Base-by-base conservation (phyloP, 2,329 filamentous ascomycete genomes). In the Claviceps pusilla region DNA sequence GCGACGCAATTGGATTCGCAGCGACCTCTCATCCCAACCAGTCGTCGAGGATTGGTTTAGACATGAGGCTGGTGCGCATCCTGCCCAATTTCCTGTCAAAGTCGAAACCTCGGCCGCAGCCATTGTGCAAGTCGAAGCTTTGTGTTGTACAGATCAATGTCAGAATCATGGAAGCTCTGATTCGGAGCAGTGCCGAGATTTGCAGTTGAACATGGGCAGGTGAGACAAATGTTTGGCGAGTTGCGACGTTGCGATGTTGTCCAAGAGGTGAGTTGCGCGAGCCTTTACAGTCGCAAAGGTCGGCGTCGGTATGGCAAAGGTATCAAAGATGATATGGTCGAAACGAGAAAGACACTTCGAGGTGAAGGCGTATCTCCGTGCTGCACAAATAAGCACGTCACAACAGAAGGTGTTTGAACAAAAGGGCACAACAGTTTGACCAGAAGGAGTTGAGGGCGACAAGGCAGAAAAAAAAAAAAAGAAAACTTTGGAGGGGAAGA, bases 101-200 rank as follows among this genome's bases (percentile, higher is more conserved):
- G 66, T 65, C 66, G 73, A 64, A 69, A 77, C 69, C 61, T 71
- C 69, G 69, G 71, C 71, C 66, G 75, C 68, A 67, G 77, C 76
- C 77, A 80, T 80, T 66, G 63, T 76, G 73, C 66, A 66, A 71
- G 67, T 70, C 68, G 62, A 67, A 70, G 66, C 70, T 74, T 67
- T 67, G 72, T 61, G 64, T 63, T 62, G 70, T 63, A 66, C 66
- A 63, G 61, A 60, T 60, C 59, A 66, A 63, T 68, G 67, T 70
- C 68, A 71, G 66, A 76, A 71, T 72, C 77, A 80, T 80, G 75
- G 73, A 73, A 71, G 71, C 73, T 71, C 61, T 57, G 59, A n/a
- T 28, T 52, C 19, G 14, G 50, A 14, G 33, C 37, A 19, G 48
- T 16, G 48, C 35, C 39, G 39, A 41, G 39, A n/a, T 7, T n/a